These are phyloP conservation scores for Spiromyces aspiralis DNA, from an alignment of 371 early-diverging fungal genomes.

Conservation along the genomic window DNA sequence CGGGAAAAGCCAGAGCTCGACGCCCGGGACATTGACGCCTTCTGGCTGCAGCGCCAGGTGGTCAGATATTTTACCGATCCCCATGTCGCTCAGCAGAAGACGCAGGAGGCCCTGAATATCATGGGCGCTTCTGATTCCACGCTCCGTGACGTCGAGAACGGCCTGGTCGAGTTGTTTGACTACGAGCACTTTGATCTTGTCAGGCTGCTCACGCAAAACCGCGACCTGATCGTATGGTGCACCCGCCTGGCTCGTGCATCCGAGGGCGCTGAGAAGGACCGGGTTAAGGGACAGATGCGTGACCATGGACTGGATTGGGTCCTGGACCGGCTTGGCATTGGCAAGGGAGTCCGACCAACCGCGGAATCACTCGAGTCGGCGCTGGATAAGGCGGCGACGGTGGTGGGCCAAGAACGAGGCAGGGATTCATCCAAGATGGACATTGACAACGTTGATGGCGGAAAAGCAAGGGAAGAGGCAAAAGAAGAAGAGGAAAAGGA, in stretches of 20 bases:
- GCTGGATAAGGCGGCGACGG: background rate
- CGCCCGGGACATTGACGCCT: slow-evolving; percentile 70
- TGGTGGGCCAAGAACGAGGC: background rate
- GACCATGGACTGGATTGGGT: slow-evolving; percentile 50
- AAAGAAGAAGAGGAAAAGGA: slow-evolving; percentile 8
- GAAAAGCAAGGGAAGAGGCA: background rate
- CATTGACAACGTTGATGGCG: slow-evolving; percentile 1
- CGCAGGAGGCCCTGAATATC: slow-evolving; percentile 53
- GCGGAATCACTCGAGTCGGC: slow-evolving; percentile 7
- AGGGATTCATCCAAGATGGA: background rate
- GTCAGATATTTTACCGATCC: slow-evolving; percentile 67
- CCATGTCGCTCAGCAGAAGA: slow-evolving; percentile 71
- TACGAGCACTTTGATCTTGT: slow-evolving; percentile 90
- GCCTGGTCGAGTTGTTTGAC: slow-evolving; percentile 81
- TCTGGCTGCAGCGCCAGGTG: slow-evolving; percentile 90
- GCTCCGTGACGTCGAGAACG: slow-evolving; percentile 83
- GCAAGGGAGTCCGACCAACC: slow-evolving; percentile 16
- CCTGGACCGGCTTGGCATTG: slow-evolving; percentile 41
- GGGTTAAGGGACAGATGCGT: slow-evolving; percentile 45
- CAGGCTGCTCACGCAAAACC: slow-evolving; percentile 65
- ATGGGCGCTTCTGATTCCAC: slow-evolving; percentile 43
- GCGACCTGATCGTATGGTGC: slow-evolving; percentile 83
- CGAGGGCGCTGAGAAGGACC: slow-evolving; percentile 23
- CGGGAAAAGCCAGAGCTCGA: slow-evolving; percentile 38
- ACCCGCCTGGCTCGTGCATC: slow-evolving; percentile 63